Percentiles rank a stretch among this genome's conserved stretches.
These are phyloP conservation scores for Marasmius oreades DNA, from an alignment of 1,284 basidiomycete species.

Conservation along the genomic window DNA sequence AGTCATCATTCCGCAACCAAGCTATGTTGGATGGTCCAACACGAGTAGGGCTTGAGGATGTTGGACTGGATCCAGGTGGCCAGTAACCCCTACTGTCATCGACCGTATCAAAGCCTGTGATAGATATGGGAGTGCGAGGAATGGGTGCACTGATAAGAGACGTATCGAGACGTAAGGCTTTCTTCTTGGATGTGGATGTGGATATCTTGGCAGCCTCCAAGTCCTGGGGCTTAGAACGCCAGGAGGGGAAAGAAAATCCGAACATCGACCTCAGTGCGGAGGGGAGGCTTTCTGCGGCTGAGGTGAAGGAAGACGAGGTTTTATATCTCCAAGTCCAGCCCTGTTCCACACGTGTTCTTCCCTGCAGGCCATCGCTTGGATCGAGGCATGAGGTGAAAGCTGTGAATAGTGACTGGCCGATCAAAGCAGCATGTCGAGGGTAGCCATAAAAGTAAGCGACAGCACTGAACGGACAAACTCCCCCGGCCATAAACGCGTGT, in stretches of 20 bases:
- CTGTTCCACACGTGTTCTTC: no score
- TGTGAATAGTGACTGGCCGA: no score
- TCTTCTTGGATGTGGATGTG: not conserved
- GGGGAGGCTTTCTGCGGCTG: not conserved
- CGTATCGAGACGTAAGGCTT: not conserved
- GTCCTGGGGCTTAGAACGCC: not conserved
- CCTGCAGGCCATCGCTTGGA: no score
- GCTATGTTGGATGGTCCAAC: not conserved
- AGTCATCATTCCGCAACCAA: not conserved
- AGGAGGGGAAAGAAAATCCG: not conserved
- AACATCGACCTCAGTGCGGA: not conserved
- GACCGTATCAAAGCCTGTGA: not conserved
- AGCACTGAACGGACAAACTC: not conserved
- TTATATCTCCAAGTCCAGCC: no score
- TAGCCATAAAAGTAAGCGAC: not conserved
- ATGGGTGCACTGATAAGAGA: not conserved
- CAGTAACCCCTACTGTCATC: not conserved
- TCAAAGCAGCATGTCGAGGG: no score
- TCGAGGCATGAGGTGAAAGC: no score
- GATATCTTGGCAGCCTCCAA: not conserved
- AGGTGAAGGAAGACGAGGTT: not conserved
- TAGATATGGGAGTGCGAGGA: not conserved
- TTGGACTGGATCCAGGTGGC: not conserved
- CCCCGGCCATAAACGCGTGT: not conserved
- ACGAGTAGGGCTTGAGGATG: not conserved